Evolutionary conservation across 306 rosid genomes (phyloP), one percentile per base, ranked within the genome.

Genomic region (Cucurbita maxima): DNA sequence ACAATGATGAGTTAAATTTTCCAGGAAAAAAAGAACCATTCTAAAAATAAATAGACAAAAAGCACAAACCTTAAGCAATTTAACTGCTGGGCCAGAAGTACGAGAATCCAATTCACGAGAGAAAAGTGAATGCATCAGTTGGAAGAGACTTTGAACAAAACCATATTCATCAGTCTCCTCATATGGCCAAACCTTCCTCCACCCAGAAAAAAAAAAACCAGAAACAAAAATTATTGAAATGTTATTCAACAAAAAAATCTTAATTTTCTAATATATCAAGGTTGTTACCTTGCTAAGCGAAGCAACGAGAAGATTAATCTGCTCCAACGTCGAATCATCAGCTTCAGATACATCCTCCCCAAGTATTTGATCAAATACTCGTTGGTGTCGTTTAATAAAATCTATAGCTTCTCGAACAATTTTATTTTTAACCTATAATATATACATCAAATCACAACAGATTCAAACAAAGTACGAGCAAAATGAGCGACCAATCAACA

Each of bases 61-160:
- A 63, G 81, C 71, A 22, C 82, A 75, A 76, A 87, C 97, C 96
- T 90, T 96, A 56, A 83, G 79, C n/a, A 79, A 71, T 64, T 71
- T 83, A 82, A 73, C 76, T 45, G 89, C 79, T 82, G 40, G 84
- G 62, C 79, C 75, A 83, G 81, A 83, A 79, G 76, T 81, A 59
- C 80, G 80, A 81, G 77, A 78, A 83, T 86, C 89, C 6, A 48
- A 61, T 48, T 88, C 93, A 45, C 71, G 81, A 45, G 95, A 87
- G 84, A 87, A 94, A 76, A 94, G 79, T 77, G 82, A 73, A 76
- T 58, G 84, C 96, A 94, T 94, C 90, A 89, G 72, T 62, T 87
- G 81, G 76, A 94, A 94, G 63, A 94, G 92, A 63, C 92, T 96
- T 87, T 90, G 98, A 80, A 94, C 94, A 89, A 90, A 94, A 67